Base-by-base conservation (phyloP, 768 basidiomycete genomes). In the Paxillus involutus region DNA sequence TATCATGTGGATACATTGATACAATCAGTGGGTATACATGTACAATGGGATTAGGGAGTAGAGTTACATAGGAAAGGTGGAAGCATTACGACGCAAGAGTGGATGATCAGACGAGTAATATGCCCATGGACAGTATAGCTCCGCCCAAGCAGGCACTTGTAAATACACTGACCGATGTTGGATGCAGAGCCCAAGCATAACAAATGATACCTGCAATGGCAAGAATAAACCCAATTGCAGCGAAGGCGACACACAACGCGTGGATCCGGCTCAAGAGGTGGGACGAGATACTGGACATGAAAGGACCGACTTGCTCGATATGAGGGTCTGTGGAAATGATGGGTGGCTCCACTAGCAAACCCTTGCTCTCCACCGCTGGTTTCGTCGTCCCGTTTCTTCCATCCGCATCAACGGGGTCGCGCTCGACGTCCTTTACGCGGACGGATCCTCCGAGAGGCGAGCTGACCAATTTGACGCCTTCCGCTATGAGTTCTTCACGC, bases 181-280 rank as follows among this genome's bases (percentile, higher is more conserved):
- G 73, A 52, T 82, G 75, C 21, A 64, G 60, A 11, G 75, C 73
- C 83, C 82, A 85, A 3, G 78, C 71, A 54, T 77, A 82, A 57
- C 76, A 76, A 5, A 82, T 6, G 47, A 83, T 75, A 0, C 84
- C 84, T 10, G 70, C 59, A 24, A 83, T 67, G 3, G 78, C 78
- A 14, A 85, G 69, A 11, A 72, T 58, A 59, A 85, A 85, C 19
- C 83, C 83, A 30, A 72, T 37, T 8, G 71, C 66, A 12, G 83
- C 70, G 6, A 81, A 62, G 52, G 67, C 56, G 49, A 84, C 77
- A 57, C 80, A 82, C 5, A 84, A 65, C 24, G 71, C 56, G 51
- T 84, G 82, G 32, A 73, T 77, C 17, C 77, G 74, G 48, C 73
- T 75, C 35, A 85, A 72, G 24, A 85, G 65, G 55, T 80, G 75